Evolutionary conservation across 371 early-diverging fungal genomes (phyloP).

Genomic region (Lichtheimia corymbifera): DNA sequence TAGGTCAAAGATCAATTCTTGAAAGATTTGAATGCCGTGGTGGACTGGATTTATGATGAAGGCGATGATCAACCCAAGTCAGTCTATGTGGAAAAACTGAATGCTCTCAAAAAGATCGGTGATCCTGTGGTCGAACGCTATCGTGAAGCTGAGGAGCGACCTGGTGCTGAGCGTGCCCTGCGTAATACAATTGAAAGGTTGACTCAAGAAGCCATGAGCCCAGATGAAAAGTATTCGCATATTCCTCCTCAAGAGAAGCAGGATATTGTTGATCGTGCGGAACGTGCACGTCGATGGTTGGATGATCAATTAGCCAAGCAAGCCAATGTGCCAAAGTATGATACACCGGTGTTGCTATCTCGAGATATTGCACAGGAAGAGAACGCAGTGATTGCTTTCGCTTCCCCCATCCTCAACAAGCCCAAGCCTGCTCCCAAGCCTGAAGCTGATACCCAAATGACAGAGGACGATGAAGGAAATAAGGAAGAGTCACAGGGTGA

Average conservation of each 20-base stretch:
- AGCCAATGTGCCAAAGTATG: constrained; percentile 73
- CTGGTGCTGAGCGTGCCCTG: constrained; percentile 78
- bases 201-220: constrained; percentile 68
- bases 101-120: constrained; percentile 79
- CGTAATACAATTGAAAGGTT: constrained; percentile 76
- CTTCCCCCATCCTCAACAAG: constrained; percentile 83
- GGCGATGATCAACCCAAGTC: constrained; percentile 93
- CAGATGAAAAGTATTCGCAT: constrained; percentile 87
- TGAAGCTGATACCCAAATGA: constrained; percentile 6
- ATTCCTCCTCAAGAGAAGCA: constrained; percentile 87
- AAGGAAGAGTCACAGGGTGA: not conserved
- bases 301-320: constrained; percentile 79
- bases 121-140: constrained; percentile 81
- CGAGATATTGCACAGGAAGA: constrained; percentile 79
- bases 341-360: constrained; percentile 68
- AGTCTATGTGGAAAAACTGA: constrained; percentile 84
- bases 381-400: constrained; percentile 60
- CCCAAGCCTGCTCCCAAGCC: constrained; percentile 84
- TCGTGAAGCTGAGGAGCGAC: constrained; percentile 86
- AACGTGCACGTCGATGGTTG: constrained; percentile 86
- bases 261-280: constrained; percentile 72
- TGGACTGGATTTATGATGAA: constrained; percentile 98
- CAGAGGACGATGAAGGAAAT: not conserved
- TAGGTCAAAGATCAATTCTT: constrained; percentile 69
- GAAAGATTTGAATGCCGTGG: constrained; percentile 72